A percentile compares a stretch with the other conserved stretches of the same genome.
phyloP scores from a whole-genome alignment of 2,329 filamentous ascomycete genomes.

The Sarocladium strictum region DNA sequence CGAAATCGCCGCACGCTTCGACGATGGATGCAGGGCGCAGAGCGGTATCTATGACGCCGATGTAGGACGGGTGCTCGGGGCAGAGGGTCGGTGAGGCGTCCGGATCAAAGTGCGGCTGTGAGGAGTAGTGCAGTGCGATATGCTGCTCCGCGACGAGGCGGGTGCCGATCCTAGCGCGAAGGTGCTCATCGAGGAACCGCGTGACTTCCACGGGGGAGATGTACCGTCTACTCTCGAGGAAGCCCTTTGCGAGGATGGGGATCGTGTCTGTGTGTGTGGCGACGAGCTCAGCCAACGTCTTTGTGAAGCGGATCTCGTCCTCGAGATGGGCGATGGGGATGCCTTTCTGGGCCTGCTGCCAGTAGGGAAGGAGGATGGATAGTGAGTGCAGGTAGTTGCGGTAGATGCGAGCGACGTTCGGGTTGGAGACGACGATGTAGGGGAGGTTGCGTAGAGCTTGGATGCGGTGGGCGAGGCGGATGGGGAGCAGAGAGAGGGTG shows the following conservation, averaged over 20 bases:
- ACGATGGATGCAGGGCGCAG: constrained; percentile 77
- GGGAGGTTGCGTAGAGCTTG: constrained; percentile 89
- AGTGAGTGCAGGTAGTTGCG: constrained; percentile 93
- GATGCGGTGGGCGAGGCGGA: constrained; percentile 88
- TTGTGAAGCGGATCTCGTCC: constrained; percentile 86
- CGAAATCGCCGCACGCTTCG: constrained; percentile 79
- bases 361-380: constrained; percentile 81
- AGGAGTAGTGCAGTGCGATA: constrained; percentile 74
- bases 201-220: constrained; percentile 81
- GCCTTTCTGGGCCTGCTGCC: constrained; percentile 38
- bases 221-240: constrained; percentile 88
- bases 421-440: constrained; percentile 97
- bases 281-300: constrained; percentile 91
- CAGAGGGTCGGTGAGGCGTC: constrained; percentile 43
- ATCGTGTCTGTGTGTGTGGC: constrained; percentile 94
- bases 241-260: constrained; percentile 82
- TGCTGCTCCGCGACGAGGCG: constrained; percentile 94
- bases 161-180: constrained; percentile 90
- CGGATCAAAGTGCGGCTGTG: constrained; percentile 63
- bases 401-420: constrained; percentile 90
- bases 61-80: constrained; percentile 60
- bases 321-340: constrained; percentile 55
- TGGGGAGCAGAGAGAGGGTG: constrained; percentile 84
- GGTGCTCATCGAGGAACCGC: constrained; percentile 84
- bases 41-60: constrained; percentile 91